Percentiles rank a stretch among this genome's conserved stretches.
These are phyloP conservation scores for Colletotrichum sidae DNA, from an alignment of 2,329 filamentous ascomycete genomes.

Conservation along the genomic window DNA sequence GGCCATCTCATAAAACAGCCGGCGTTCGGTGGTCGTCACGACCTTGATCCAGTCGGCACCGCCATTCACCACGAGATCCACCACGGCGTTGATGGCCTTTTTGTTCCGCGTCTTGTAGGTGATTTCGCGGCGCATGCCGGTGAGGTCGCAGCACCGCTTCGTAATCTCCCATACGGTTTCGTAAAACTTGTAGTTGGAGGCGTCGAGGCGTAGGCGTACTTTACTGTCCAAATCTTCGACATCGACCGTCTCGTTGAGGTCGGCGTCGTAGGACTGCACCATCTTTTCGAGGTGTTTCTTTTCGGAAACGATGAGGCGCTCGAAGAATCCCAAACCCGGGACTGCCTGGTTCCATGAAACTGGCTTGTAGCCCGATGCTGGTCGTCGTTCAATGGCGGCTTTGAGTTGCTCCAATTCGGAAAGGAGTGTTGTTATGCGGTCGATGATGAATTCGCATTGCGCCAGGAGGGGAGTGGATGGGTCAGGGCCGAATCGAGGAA, in stretches of 20 bases:
- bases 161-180: conserved; percentile 36
- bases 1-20: conserved; percentile 53
- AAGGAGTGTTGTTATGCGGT: conserved; percentile 25
- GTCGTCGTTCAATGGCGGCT: conserved; percentile 25
- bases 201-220: conserved; percentile 30
- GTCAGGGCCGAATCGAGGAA: conserved; percentile 21
- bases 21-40: conserved; percentile 36
- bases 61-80: conserved; percentile 35
- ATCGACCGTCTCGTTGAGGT: not conserved
- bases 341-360: conserved; percentile 37
- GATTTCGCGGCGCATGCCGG: conserved; percentile 32
- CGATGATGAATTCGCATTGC: conserved; percentile 31
- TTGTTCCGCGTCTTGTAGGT: conserved; percentile 16
- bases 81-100: conserved; percentile 19
- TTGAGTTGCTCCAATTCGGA: conserved; percentile 36
- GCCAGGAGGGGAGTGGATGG: conserved; percentile 8
- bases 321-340: conserved; percentile 34
- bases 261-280: conserved; percentile 15
- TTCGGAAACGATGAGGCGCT: conserved; percentile 35
- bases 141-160: conserved; percentile 33
- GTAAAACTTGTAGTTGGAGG: conserved; percentile 38
- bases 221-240: conserved; percentile 21
- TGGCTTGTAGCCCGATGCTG: conserved; percentile 27
- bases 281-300: conserved; percentile 37
- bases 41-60: conserved; percentile 38